phyloP scores from a whole-genome alignment of 345 rosid species.

The Viola odorata region DNA sequence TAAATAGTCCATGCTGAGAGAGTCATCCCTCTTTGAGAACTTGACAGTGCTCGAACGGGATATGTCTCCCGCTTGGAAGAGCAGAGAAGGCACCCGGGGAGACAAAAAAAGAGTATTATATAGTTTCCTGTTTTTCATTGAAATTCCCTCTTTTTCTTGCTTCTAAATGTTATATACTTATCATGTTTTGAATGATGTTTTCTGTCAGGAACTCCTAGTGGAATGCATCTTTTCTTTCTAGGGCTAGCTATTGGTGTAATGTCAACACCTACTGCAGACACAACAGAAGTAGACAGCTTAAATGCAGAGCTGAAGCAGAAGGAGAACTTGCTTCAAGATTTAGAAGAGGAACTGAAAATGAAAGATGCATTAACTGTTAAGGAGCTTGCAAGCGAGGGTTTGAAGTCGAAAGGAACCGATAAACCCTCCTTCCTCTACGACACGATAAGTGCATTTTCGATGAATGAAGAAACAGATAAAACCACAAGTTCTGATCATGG shows the following conservation, averaged over 20 bases:
- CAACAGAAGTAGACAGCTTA: conserved; percentile 21
- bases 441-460: neutral
- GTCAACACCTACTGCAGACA: conserved; percentile 6
- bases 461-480: neutral
- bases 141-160: too few species aligned
- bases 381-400: conserved; percentile 10
- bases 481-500: neutral
- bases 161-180: neutral
- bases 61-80: too few species aligned
- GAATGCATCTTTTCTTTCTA: conserved; percentile 12
- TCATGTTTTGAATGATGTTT: neutral
- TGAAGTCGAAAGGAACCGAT: neutral
- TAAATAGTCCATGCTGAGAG: too few species aligned
- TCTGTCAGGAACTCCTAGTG: conserved; percentile 21
- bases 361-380: conserved; percentile 18
- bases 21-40: too few species aligned
- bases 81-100: too few species aligned
- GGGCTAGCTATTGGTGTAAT: conserved; percentile 25
- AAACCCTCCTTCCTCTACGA: neutral
- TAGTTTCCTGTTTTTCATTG: too few species aligned
- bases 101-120: too few species aligned
- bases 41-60: too few species aligned
- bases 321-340: conserved; percentile 24
- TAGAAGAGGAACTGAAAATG: conserved; percentile 36
- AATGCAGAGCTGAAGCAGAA: conserved; percentile 21